Base-by-base conservation (phyloP, 306 rosid species). In the Herpetospermum pedunculosum region DNA sequence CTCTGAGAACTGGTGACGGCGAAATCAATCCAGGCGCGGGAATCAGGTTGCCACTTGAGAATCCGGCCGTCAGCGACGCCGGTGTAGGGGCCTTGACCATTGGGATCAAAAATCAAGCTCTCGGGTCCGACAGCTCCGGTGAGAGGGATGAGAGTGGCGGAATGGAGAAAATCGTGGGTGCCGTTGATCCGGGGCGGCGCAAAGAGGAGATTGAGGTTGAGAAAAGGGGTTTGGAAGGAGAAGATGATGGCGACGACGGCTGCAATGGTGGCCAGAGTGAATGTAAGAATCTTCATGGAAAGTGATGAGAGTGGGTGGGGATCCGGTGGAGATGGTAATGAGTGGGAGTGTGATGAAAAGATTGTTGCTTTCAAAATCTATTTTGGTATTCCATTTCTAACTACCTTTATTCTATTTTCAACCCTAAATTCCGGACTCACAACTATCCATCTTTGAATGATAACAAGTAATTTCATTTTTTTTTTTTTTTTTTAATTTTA, bases 1-100 rank as follows among this genome's bases (percentile, higher is more conserved):
- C 98, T 91, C 13, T 85, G 82, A 46, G 92, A 83, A 74, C 79
- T 59, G 19, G 97, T 94, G 75, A 91, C 58, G 30, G 97, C 97
- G 60, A 91, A 94, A 6, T 91, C 81, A 43, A 80, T 73, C 97
- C 98, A 91, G 52, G 89, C 92, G 26, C 76, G 83, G 18, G 19
- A 86, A 19, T 80, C 83, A 12, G 87, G 88, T 54, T 83, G 81
- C 97, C 94, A 86, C 76, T 87, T 89, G 30, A 91, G 91, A 75
- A 94, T 81, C 77, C 98, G 85, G 21, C 98, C 97, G 25, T 94
- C 98, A 43, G 92, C 96, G 19, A 91, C 97, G 11, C 98, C 95
- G 12, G 91, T 88, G 84, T 89, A 94, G 1, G 97, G 97, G 0
- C 97, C 98, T 19, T 82, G 86, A 2, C 97, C 97, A 26, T 71